A percentile compares a stretch with the other conserved stretches of the same genome.
These are phyloP conservation scores for Aspergillus calidoustus DNA, from an alignment of 2,329 filamentous ascomycete genomes.

Conservation along the genomic window DNA sequence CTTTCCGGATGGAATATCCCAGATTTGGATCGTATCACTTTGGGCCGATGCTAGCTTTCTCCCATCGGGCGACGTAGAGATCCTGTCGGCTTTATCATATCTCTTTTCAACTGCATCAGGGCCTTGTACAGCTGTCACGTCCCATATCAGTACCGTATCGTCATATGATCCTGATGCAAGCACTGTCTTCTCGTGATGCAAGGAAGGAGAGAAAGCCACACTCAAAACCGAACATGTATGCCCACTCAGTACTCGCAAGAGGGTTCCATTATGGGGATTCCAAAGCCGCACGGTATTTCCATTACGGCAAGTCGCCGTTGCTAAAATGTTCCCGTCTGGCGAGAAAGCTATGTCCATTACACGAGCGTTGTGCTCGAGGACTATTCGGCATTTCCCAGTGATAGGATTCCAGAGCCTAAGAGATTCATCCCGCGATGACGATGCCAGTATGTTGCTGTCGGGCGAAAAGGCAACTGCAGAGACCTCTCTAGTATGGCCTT, in stretches of 20 bases:
- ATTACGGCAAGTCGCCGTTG: too few relatives aligned
- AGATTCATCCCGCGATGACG: too few relatives aligned
- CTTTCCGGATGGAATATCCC: neutral
- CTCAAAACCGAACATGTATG: neutral
- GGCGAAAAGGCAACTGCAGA: too few relatives aligned
- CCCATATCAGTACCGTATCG: neutral
- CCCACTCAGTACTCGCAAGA: neutral
- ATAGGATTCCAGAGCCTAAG: too few relatives aligned
- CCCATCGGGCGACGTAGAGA: neutral
- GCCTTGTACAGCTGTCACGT: neutral
- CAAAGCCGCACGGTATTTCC: conserved; percentile 15
- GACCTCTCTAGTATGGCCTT: neutral
- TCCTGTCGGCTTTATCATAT: neutral
- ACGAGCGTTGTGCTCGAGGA: too few relatives aligned
- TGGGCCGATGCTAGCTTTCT: neutral
- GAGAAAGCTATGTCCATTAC: too few relatives aligned
- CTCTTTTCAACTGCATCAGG: neutral
- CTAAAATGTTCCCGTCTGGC: too few relatives aligned
- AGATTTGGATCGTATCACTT: neutral
- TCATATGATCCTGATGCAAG: neutral
- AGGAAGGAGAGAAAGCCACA: neutral
- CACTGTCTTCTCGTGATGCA: neutral
- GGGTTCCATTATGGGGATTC: neutral
- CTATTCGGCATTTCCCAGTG: too few relatives aligned
- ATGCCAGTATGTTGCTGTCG: too few relatives aligned